phyloP scores from a whole-genome alignment of 1,284 basidiomycete genomes.

The Microbotryomycetes sp. region DNA sequence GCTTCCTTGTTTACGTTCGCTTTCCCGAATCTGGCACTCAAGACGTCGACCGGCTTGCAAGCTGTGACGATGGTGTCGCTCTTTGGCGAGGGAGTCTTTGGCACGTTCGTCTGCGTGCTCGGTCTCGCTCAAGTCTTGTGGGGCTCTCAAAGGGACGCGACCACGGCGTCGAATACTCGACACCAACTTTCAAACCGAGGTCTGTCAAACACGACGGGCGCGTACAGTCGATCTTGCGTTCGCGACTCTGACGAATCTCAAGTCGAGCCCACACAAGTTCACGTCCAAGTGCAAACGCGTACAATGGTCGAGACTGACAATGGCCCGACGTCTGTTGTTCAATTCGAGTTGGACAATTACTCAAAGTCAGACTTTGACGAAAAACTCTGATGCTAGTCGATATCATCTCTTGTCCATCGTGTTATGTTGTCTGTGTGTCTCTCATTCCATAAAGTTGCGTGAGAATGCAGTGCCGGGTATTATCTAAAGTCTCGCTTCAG shows the following conservation, averaged over 20 bases:
- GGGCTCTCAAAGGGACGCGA: neutral
- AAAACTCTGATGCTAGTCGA: neutral
- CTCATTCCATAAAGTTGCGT: no score
- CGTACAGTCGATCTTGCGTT: neutral
- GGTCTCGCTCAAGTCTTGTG: neutral
- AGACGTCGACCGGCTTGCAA: neutral
- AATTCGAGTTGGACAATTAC: neutral
- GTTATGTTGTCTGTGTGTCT: no score
- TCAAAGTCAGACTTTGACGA: neutral
- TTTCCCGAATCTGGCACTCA: neutral
- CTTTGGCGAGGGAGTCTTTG: neutral
- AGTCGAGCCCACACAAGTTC: neutral
- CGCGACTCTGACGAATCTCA: neutral
- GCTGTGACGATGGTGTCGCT: neutral
- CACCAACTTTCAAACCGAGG: neutral
- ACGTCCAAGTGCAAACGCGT: neutral
- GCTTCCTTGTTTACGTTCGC: neutral
- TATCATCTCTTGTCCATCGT: no score
- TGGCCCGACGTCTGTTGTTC: neutral
- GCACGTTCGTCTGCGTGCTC: neutral
- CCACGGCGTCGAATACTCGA: neutral
- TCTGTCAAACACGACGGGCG: neutral
- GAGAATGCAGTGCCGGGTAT: no score
- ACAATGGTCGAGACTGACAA: neutral
- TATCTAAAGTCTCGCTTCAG: no score